phyloP scores from a whole-genome alignment of 768 basidiomycete genomes.

The Trametes cingulata region DNA sequence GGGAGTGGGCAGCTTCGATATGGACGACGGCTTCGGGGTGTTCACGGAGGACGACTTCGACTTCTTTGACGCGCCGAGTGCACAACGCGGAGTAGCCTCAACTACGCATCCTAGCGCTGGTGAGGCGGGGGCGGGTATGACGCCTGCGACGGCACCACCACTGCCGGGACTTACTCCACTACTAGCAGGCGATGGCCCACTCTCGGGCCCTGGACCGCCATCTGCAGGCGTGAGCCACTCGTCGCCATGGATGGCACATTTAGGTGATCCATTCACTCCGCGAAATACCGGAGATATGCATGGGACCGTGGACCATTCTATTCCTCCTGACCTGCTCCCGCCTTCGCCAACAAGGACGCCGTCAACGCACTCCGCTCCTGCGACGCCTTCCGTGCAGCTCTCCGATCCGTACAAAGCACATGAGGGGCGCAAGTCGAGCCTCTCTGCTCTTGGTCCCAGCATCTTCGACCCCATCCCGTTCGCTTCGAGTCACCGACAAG shows the following conservation, averaged over 20 bases:
- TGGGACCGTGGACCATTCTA: slow-evolving; percentile 12
- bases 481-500: slow-evolving; percentile 55
- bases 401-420: slow-evolving; percentile 29
- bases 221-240: slow-evolving; percentile 23
- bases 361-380: slow-evolving; percentile 46
- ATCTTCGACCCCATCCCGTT: slow-evolving; percentile 79
- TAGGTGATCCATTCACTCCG: slow-evolving; percentile 27
- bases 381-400: slow-evolving; percentile 56
- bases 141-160: slow-evolving; percentile 36
- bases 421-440: slow-evolving; percentile 26
- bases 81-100: slow-evolving; percentile 23
- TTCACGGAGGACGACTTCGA: slow-evolving; percentile 90
- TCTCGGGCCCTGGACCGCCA: slow-evolving; percentile 33
- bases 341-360: slow-evolving; percentile 56
- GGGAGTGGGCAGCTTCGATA: slow-evolving; percentile 27
- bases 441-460: slow-evolving; percentile 24
- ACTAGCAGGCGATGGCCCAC: slow-evolving; percentile 30
- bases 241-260: slow-evolving; percentile 22
- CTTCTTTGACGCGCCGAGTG: slow-evolving; percentile 72
- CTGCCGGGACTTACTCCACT: slow-evolving; percentile 38
- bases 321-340: slow-evolving; percentile 44
- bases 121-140: slow-evolving; percentile 21
- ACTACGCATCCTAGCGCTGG: slow-evolving; percentile 19
- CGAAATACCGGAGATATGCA: slow-evolving; percentile 6
- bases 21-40: slow-evolving; percentile 36